phyloP scores from a whole-genome alignment of 2,329 filamentous ascomycete species.

The Sphaerulina musiva region DNA sequence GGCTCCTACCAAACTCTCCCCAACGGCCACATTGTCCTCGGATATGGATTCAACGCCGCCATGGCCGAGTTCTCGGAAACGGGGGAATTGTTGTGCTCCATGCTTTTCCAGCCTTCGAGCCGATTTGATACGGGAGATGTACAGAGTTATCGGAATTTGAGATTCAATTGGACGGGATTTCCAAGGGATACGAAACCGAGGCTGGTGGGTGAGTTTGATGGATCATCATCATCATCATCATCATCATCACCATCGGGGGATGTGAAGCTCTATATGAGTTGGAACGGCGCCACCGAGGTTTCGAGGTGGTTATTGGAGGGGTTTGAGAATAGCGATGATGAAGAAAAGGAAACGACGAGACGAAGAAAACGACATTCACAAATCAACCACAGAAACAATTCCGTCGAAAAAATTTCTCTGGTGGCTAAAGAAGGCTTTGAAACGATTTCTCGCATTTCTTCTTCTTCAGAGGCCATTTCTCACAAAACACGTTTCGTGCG shows the following conservation, averaged over 20 bases:
- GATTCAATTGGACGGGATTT: constrained; percentile 44
- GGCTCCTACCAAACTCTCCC: constrained; percentile 49
- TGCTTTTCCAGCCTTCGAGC: constrained; percentile 45
- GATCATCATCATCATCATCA: too few species aligned
- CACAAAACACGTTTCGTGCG: constrained; percentile 17
- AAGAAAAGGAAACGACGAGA: neutral
- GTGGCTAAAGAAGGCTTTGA: constrained; percentile 10
- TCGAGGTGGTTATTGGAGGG: constrained; percentile 39
- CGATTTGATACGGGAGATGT: constrained; percentile 33
- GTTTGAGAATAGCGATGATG: constrained; percentile 28
- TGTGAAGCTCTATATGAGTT: constrained; percentile 43
- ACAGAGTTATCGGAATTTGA: constrained; percentile 48
- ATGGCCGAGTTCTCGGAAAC: constrained; percentile 39
- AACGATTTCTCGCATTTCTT: constrained; percentile 7
- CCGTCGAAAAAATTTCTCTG: too few species aligned
- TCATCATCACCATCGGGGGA: constrained; percentile 11
- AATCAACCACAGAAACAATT: too few species aligned
- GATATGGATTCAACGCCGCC: constrained; percentile 45
- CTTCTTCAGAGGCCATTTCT: neutral
- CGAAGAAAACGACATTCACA: neutral
- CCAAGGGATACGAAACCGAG: constrained; percentile 24
- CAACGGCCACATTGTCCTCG: constrained; percentile 49
- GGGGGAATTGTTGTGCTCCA: constrained; percentile 49
- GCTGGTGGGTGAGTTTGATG: neutral
- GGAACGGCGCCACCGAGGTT: constrained; percentile 45